Conservation (phyloP, 2,329 filamentous ascomycete species). For the Penicillium sclerotigenum region DNA sequence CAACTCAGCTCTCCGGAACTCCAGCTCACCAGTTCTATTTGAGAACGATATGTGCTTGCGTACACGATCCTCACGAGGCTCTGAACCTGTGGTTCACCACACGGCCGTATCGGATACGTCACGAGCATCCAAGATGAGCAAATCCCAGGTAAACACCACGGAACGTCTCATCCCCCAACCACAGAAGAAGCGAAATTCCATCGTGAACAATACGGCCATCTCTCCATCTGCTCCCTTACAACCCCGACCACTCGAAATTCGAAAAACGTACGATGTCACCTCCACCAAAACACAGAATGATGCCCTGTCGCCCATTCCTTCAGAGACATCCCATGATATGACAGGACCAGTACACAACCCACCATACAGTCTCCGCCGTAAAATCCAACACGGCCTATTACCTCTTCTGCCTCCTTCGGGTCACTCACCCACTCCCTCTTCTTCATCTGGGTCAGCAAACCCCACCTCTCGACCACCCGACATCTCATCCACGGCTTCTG, state of each 20-base stretch:
- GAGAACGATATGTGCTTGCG: background rate
- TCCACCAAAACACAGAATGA: background rate
- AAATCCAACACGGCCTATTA: background rate
- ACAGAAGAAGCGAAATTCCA: background rate
- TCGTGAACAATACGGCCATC: background rate
- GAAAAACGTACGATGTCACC: background rate
- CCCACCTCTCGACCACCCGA: background rate
- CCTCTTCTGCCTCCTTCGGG: background rate
- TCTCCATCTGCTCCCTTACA: background rate
- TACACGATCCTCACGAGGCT: background rate
- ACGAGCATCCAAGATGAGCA: background rate
- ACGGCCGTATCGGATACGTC: background rate
- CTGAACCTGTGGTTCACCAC: background rate
- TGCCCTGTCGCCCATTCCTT: background rate
- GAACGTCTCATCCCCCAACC: background rate
- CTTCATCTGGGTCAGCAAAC: background rate
- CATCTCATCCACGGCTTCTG: background rate
- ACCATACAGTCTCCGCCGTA: background rate
- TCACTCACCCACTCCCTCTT: background rate
- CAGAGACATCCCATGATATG: background rate
- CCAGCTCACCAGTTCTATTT: background rate
- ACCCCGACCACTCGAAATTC: background rate
- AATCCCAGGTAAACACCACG: background rate
- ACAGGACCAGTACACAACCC: background rate
- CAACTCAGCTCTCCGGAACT: background rate